Evolutionary conservation across 129 eudicot species (phyloP).

Genomic region (Saposhnikovia divaricata): DNA sequence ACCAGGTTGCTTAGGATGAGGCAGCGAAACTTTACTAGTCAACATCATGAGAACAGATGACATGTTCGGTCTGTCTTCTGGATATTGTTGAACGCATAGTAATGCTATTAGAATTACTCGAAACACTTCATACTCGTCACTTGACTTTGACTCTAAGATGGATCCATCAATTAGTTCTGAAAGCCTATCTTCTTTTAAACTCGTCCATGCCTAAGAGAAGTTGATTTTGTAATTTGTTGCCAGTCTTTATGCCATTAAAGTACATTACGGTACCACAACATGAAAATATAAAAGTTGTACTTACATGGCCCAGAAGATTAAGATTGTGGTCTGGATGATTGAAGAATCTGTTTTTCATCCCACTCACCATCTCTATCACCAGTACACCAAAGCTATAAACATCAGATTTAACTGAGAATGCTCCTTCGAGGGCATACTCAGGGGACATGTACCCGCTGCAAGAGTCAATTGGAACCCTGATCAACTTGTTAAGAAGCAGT

Average conservation of each 20-base stretch:
- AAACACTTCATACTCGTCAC: slow-evolving; percentile 17
- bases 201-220: slow-evolving; percentile 37
- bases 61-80: slow-evolving; percentile 52
- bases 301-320: slow-evolving; percentile 51
- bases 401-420: slow-evolving; percentile 44
- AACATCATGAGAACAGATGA: slow-evolving; percentile 40
- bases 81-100: slow-evolving; percentile 47
- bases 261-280: too few relatives aligned
- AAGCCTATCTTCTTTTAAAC: slow-evolving; percentile 27
- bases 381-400: slow-evolving; percentile 57
- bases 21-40: slow-evolving; percentile 27
- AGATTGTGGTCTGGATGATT: slow-evolving; percentile 29
- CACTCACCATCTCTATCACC: slow-evolving; percentile 37
- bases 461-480: too few relatives aligned
- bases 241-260: background rate
- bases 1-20: slow-evolving; percentile 44
- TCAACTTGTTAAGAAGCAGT: background rate
- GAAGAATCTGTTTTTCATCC: slow-evolving; percentile 37
- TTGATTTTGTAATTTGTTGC: background rate
- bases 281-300: slow-evolving; percentile 8
- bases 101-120: slow-evolving; percentile 35
- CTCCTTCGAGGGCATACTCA: slow-evolving; percentile 40
- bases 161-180: slow-evolving; percentile 30
- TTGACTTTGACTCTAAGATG: slow-evolving; percentile 8
- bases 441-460: slow-evolving; percentile 58